Conservation (phyloP, 345 rosid genomes). For the Draba incana region DNA sequence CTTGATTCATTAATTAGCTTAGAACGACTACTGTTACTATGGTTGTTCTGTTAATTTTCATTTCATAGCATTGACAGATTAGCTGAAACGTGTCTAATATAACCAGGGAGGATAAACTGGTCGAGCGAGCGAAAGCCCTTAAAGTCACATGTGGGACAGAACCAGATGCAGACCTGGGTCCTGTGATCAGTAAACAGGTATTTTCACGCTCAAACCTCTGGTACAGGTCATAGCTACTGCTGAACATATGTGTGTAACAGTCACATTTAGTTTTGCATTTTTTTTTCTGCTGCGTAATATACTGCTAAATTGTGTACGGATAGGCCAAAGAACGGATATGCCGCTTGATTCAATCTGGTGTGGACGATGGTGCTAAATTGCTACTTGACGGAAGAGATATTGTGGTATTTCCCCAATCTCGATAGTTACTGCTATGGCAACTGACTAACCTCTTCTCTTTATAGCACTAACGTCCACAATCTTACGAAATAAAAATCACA, state of each 20-base stretch:
- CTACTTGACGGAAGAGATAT: conserved; percentile 89
- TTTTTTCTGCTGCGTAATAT: conserved; percentile 2
- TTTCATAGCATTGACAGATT: conserved; percentile 5
- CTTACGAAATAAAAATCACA: neutral
- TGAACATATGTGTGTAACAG: neutral
- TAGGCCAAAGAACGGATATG: conserved; percentile 94
- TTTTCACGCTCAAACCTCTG: neutral
- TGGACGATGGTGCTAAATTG: conserved; percentile 77
- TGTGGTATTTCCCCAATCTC: conserved; percentile 51
- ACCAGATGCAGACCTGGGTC: conserved; percentile 93
- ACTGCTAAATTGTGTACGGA: conserved; percentile 33
- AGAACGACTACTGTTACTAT: neutral
- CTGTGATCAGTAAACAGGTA: conserved; percentile 93
- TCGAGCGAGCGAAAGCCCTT: conserved; percentile 74
- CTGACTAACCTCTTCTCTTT: neutral
- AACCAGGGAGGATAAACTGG: conserved; percentile 73
- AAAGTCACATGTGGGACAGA: conserved; percentile 89
- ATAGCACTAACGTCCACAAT: neutral
- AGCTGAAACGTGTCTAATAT: conserved; percentile 11
- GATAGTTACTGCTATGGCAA: conserved; percentile 12
- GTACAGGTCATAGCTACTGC: neutral
- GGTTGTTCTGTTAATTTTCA: neutral
- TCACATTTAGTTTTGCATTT: neutral
- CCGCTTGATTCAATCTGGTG: conserved; percentile 80
- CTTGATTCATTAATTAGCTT: neutral